phyloP scores from a whole-genome alignment of 345 rosid species.

The Heritiera littoralis region DNA sequence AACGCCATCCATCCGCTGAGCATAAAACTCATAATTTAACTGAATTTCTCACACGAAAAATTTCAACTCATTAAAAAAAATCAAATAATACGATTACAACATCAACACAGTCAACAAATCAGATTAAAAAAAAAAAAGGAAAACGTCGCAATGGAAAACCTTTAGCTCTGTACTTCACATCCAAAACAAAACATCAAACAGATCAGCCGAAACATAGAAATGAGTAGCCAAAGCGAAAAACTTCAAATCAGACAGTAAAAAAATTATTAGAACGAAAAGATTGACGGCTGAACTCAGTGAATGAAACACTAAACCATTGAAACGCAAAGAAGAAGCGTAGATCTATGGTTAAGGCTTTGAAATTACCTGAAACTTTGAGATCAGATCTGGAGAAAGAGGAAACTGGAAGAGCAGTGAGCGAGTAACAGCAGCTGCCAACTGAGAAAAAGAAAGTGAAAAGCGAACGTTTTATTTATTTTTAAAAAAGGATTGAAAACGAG shows the following conservation, averaged over 20 bases:
- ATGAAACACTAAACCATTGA: neutral
- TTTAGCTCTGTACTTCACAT: neutral
- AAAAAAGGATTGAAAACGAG: neutral
- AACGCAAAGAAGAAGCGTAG: neutral
- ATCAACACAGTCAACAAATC: neutral
- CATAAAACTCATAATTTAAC: neutral
- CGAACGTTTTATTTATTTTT: neutral
- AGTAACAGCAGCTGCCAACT: slow-evolving; percentile 1
- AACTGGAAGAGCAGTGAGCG: slow-evolving; percentile 7
- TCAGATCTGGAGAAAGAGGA: slow-evolving; percentile 12
- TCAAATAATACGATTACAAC: neutral
- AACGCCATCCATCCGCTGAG: neutral
- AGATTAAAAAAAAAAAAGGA: neutral
- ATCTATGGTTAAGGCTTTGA: slow-evolving; percentile 10
- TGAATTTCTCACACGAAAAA: neutral
- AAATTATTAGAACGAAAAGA: neutral
- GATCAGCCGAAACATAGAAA: neutral
- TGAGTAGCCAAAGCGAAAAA: neutral
- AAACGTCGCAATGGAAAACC: neutral
- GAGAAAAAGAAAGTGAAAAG: neutral
- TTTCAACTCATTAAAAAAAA: neutral
- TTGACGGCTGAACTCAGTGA: slow-evolving; percentile 6
- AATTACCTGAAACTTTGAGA: neutral
- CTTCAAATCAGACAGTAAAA: neutral
- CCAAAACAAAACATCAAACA: neutral